A percentile compares a stretch with the other conserved stretches of the same genome.
phyloP scores from a whole-genome alignment of 176 grass and related monocot genomes.

The Oropetium thomaeum region DNA sequence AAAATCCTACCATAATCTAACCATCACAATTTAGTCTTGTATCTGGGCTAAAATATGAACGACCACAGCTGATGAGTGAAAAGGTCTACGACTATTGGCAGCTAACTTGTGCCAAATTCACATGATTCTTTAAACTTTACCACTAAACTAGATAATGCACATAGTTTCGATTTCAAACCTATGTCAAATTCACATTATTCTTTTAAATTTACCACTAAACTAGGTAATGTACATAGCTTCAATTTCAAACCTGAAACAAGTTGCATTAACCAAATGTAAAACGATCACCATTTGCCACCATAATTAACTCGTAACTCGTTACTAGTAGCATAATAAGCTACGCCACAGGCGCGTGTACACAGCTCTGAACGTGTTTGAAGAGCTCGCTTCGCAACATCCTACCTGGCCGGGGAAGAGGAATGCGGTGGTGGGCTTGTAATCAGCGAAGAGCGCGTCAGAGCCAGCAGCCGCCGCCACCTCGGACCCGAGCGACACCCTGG shows the following conservation, averaged over 20 bases:
- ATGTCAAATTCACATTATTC: too few species aligned
- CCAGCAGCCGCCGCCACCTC: slow-evolving; percentile 33
- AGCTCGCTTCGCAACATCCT: background rate
- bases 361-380: slow-evolving; percentile 7
- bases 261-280: background rate
- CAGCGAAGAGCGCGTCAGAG: slow-evolving; percentile 65
- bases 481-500: slow-evolving; percentile 56
- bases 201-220: background rate
- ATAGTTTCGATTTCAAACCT: background rate
- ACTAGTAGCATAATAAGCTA: background rate
- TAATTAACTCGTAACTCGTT: background rate
- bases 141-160: background rate
- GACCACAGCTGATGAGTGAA: slow-evolving; percentile 13
- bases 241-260: background rate
- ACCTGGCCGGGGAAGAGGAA: slow-evolving; percentile 98
- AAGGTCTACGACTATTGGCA: background rate
- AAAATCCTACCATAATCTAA: background rate
- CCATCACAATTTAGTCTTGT: background rate
- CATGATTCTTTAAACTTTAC: background rate
- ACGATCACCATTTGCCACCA: background rate
- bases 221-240: background rate
- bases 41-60: background rate
- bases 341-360: background rate
- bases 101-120: background rate
- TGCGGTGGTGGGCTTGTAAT: slow-evolving; percentile 76